phyloP scores from a whole-genome alignment of 2,329 filamentous ascomycete genomes.

The Exophiala oligosperma region DNA sequence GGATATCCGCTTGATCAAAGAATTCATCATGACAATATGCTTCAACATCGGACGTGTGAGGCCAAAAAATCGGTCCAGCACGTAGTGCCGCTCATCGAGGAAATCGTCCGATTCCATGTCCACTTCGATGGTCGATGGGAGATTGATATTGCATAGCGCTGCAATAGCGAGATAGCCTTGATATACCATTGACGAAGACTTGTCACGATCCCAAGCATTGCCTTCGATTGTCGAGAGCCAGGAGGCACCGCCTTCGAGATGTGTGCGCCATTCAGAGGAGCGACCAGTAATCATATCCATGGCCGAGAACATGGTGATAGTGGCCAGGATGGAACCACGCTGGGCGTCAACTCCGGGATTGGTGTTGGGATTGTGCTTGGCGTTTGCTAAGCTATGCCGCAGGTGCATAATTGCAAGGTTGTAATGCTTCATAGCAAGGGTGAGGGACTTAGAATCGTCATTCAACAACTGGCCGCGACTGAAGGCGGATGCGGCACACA shows the following conservation, averaged over 20 bases:
- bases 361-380: conserved; percentile 13
- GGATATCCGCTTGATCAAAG: conserved; percentile 30
- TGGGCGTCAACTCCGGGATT: conserved; percentile 10
- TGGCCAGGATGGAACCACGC: conserved; percentile 24
- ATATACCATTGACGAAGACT: conserved; percentile 26
- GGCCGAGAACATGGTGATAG: conserved; percentile 25
- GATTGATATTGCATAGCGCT: conserved; percentile 31
- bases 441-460: conserved; percentile 28
- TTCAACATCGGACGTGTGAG: conserved; percentile 33
- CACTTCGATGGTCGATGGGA: conserved; percentile 29
- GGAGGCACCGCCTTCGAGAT: conserved; percentile 30
- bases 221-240: conserved; percentile 20
- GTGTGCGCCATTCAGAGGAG: conserved; percentile 31
- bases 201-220: conserved; percentile 17
- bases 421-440: conserved; percentile 33
- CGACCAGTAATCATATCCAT: conserved; percentile 28
- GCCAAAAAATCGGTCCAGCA: conserved; percentile 34
- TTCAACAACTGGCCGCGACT: conserved; percentile 32
- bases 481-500: conserved; percentile 35
- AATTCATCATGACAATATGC: conserved; percentile 30
- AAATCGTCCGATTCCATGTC: conserved; percentile 26
- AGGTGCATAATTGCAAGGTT: conserved; percentile 33
- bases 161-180: conserved; percentile 35
- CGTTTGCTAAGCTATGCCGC: conserved; percentile 37
- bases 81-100: conserved; percentile 27